These are phyloP conservation scores for Citrullus amarus DNA, from an alignment of 306 rosid genomes.

Conservation along the genomic window DNA sequence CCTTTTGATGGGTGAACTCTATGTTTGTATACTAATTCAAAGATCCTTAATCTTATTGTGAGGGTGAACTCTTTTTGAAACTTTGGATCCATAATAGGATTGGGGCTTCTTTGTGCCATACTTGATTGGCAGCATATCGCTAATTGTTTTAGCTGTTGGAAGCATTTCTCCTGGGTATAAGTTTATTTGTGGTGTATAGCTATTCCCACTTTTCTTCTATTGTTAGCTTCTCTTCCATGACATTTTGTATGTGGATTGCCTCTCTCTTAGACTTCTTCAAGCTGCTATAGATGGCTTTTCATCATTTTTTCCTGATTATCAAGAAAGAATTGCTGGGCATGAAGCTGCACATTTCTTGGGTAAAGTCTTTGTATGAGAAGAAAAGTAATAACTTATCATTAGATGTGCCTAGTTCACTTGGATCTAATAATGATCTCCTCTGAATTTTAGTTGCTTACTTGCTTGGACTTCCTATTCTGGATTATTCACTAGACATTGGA, in stretches of 20 bases:
- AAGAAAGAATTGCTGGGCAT: conserved; percentile 79
- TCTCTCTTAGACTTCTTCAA: conserved; percentile 74
- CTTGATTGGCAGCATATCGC: conserved; percentile 83
- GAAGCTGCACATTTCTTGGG: conserved; percentile 96
- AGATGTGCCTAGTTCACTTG: background rate
- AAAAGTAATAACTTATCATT: background rate
- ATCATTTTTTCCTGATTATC: conserved; percentile 80
- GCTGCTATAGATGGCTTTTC: conserved; percentile 84
- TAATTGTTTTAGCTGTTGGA: conserved; percentile 81
- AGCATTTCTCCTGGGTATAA: conserved; percentile 90
- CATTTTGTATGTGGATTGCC: background rate
- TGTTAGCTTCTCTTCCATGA: background rate
- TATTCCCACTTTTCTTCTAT: background rate
- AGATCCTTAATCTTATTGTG: background rate
- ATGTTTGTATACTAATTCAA: background rate
- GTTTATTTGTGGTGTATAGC: background rate
- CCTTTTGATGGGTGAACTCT: background rate
- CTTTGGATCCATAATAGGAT: conserved; percentile 44
- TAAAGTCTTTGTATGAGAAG: conserved; percentile 12
- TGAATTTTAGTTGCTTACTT: conserved; percentile 51
- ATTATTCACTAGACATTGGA: conserved; percentile 83
- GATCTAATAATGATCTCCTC: background rate
- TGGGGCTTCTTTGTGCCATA: conserved; percentile 95
- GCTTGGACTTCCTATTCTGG: conserved; percentile 78
- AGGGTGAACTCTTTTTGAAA: conserved; percentile 7